These are phyloP conservation scores for Melaleuca alternifolia DNA, from an alignment of 345 rosid genomes.

Conservation along the genomic window DNA sequence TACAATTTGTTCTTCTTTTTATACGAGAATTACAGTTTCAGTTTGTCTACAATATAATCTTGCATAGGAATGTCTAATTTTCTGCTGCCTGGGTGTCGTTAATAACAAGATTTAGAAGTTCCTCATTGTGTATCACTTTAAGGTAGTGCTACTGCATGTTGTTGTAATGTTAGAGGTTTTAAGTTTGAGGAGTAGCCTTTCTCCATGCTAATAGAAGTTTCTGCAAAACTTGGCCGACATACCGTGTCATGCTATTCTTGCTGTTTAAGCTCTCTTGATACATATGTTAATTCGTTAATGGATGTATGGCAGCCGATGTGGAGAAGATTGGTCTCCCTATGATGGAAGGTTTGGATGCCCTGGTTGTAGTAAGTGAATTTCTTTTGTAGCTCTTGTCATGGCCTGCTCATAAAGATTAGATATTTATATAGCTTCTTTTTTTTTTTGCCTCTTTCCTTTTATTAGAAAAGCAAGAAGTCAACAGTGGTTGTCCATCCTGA, in stretches of 20 bases:
- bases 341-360: conserved; percentile 54
- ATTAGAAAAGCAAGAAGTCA: conserved; percentile 29
- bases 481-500: conserved; percentile 11
- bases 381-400: background rate
- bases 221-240: background rate
- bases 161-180: background rate
- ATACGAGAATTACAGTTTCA: background rate
- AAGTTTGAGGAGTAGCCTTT: background rate
- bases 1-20: background rate
- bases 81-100: background rate
- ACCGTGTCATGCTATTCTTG: background rate
- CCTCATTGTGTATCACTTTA: background rate
- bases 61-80: background rate
- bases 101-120: background rate
- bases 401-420: background rate
- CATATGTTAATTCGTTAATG: background rate
- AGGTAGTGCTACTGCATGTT: background rate
- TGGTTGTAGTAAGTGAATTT: conserved; percentile 22
- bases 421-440: background rate
- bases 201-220: background rate
- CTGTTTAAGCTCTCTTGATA: background rate
- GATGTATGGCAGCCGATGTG: conserved; percentile 21
- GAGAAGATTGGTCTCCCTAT: conserved; percentile 45
- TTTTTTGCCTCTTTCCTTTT: conserved; percentile 1
- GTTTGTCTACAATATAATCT: background rate